Evolutionary conservation across 371 early-diverging fungal genomes (phyloP), one percentile per base, ranked within the genome.

Genomic region (Encephalitozoon romaleae): DNA sequence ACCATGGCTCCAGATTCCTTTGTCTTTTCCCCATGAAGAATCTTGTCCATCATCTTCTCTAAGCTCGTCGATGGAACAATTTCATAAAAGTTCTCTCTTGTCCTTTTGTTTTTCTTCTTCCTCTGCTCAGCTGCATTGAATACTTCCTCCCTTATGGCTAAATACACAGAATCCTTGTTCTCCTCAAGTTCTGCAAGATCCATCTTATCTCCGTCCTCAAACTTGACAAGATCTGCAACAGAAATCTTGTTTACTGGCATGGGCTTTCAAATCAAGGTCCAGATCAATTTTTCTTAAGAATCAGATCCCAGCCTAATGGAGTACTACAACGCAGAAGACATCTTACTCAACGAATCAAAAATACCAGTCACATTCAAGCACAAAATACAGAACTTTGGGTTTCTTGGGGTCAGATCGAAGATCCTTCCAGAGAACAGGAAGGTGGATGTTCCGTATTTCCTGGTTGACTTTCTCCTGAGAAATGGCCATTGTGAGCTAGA

Each of bases 401-500:
- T 70, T 59, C 51, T 64, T 32, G 32, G 55, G 4, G 4, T 5
- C 8, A 11, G 21, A 12, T 6, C 11, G 25, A 21, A 32, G 25
- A 30, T 49, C 12, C 55, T 76, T 59, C 25, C 63, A 8, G 52
- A 9, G 52, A 39, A 39, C 25, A 42, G 52, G 11, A 52, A 38
- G 39, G 64, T 71, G 1, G 75, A 74, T 4, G 41, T 70, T 11
- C 79, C 74, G 11, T 47, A 70, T 3, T 79, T 74, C 47, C 39
- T 73, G 9, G 45, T 68, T 9, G 18, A 34, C 41, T 79, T 79
- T 72, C 51, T 79, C 4, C 38, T 79, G 30, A 55, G 71, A 43
- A 74, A 79, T 25, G 74, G 67, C 15, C 75, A 74, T 42, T 79
- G 79, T 43, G 54, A 49, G 54, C 30, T 79, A 11, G 11, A 2